phyloP scores from a whole-genome alignment of 441 rosid species.

The Arabidopsis hybrid region DNA sequence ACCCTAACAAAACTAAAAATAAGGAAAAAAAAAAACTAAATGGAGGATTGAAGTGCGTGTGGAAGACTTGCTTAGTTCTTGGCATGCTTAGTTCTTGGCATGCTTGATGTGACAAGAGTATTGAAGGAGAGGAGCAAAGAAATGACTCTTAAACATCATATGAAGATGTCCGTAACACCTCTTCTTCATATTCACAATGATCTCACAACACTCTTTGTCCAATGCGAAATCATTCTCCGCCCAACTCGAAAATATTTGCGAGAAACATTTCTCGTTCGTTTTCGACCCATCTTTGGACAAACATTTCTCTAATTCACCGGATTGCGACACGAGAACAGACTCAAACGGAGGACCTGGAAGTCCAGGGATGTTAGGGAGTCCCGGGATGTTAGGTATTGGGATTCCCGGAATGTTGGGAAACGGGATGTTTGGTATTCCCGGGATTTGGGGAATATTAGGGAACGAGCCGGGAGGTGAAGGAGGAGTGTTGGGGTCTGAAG shows the following conservation, averaged over 20 bases:
- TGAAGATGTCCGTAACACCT: conserved; percentile 32
- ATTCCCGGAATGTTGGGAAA: conserved; percentile 5
- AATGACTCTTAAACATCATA: conserved; percentile 44
- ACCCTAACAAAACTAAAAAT: conserved; percentile 5
- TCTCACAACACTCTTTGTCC: conserved; percentile 46
- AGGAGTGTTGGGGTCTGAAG: conserved; percentile 33
- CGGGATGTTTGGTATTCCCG: conserved; percentile 20
- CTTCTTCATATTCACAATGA: conserved; percentile 36
- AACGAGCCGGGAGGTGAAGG: conserved; percentile 33
- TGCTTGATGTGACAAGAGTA: conserved; percentile 46
- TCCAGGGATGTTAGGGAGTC: conserved; percentile 14
- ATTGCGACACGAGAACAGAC: conserved; percentile 37
- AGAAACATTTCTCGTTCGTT: conserved; percentile 36
- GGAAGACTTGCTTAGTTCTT: conserved; percentile 16
- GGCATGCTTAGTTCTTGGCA: conserved; percentile 35
- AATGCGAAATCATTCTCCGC: conserved; percentile 37
- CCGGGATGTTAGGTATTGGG: conserved; percentile 14
- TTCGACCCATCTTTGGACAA: conserved; percentile 31
- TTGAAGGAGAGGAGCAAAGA: conserved; percentile 46
- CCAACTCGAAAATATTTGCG: conserved; percentile 44
- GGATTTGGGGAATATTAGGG: conserved; percentile 31
- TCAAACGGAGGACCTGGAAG: conserved; percentile 7
- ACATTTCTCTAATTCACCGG: conserved; percentile 38
- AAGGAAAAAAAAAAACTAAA: neutral
- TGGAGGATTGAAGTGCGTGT: neutral